Evolutionary conservation across 2,329 filamentous ascomycete species (phyloP).

Genomic region (Pseudonectria buxi): DNA sequence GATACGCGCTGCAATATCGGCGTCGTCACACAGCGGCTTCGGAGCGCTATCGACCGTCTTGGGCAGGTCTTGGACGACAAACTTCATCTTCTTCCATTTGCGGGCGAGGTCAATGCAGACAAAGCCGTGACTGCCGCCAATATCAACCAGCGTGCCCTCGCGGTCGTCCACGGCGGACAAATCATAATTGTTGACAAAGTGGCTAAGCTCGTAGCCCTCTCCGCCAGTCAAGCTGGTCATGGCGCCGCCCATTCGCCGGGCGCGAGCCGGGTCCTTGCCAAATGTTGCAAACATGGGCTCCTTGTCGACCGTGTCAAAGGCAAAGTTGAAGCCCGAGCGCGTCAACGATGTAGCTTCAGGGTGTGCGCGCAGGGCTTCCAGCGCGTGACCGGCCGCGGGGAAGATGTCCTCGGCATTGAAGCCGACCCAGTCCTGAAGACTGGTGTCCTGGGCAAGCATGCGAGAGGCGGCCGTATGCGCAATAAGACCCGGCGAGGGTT

Average conservation of each 20-base stretch:
- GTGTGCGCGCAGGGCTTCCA: constrained; percentile 36
- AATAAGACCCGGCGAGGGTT: constrained; percentile 42
- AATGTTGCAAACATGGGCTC: constrained; percentile 50
- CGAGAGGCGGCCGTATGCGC: constrained; percentile 50
- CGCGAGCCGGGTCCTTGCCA: constrained; percentile 39
- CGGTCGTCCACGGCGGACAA: constrained; percentile 39
- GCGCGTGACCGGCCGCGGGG: constrained; percentile 39
- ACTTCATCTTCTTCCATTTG: constrained; percentile 42
- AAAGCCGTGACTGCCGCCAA: constrained; percentile 53
- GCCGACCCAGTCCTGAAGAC: constrained; percentile 47
- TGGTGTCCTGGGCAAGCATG: constrained; percentile 40
- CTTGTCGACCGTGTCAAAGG: constrained; percentile 41
- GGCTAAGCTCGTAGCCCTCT: constrained; percentile 48
- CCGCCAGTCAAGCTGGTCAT: constrained; percentile 50
- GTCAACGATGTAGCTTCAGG: constrained; percentile 43
- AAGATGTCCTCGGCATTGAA: constrained; percentile 50
- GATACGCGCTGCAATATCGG: constrained; percentile 33
- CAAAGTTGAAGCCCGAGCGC: constrained; percentile 44
- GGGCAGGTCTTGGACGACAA: constrained; percentile 50
- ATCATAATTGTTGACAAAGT: constrained; percentile 49
- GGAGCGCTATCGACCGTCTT: constrained; percentile 43
- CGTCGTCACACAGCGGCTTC: constrained; percentile 32
- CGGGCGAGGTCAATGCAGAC: constrained; percentile 48
- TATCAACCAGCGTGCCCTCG: constrained; percentile 47
- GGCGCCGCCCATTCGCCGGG: constrained; percentile 45